These are phyloP conservation scores for Apiotrichum akiyoshidainum DNA, from an alignment of 1,284 basidiomycete genomes.

Conservation along the genomic window DNA sequence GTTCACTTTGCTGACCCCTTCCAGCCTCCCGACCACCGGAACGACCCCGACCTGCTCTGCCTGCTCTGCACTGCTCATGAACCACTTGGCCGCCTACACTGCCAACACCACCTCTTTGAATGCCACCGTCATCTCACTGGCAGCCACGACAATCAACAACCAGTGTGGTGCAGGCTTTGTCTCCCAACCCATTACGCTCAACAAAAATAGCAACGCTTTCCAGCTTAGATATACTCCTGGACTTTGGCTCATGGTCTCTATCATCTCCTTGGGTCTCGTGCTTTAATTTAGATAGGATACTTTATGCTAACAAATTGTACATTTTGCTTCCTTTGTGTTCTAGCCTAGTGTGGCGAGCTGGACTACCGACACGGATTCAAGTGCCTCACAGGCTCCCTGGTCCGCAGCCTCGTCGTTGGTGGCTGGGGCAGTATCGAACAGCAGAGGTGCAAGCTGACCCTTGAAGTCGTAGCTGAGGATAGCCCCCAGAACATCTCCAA, in stretches of 20 bases:
- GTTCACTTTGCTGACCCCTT: conserved; percentile 13
- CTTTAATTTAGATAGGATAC: not conserved
- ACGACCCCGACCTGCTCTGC: conserved; percentile 44
- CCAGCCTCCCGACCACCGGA: conserved; percentile 28
- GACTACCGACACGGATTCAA: not conserved
- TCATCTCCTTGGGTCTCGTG: conserved; percentile 4
- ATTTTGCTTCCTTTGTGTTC: not conserved
- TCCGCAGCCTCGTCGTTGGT: not conserved
- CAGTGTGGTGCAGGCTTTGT: conserved; percentile 36
- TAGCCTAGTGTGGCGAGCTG: conserved; percentile 13
- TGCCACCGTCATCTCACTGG: conserved; percentile 29
- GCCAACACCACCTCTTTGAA: conserved; percentile 37
- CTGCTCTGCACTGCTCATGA: conserved; percentile 42
- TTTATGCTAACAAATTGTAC: conserved; percentile 6
- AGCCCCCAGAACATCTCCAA: conserved; percentile 78
- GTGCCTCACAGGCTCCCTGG: not conserved
- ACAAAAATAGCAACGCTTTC: not conserved
- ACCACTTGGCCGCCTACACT: conserved; percentile 27
- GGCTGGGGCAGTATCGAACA: not conserved
- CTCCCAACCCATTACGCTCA: not conserved
- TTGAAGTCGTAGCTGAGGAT: conserved; percentile 7
- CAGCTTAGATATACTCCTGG: not conserved
- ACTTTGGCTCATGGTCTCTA: not conserved
- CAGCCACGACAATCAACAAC: conserved; percentile 34
- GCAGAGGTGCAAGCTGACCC: not conserved